Conservation (phyloP, 139 green algal species). For the Zygnema cylindricum region DNA sequence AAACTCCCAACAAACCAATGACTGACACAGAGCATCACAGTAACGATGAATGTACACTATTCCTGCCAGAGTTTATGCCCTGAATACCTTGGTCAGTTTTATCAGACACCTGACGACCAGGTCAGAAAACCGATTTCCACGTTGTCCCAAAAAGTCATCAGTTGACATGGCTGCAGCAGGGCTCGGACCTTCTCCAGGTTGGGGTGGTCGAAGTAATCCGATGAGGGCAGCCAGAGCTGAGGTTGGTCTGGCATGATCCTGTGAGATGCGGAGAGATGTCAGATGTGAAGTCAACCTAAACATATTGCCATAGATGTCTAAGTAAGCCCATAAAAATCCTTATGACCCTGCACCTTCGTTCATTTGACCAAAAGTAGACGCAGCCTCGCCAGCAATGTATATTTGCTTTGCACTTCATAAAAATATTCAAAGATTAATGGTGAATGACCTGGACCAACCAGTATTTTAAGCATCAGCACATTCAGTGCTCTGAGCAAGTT, state of each 20-base stretch:
- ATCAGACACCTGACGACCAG: conserved; percentile 97
- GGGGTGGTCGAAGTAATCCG: conserved; percentile 68
- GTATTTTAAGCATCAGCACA: conserved; percentile 91
- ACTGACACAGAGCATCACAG: too few species aligned
- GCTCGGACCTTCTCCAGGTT: conserved; percentile 30
- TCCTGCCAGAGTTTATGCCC: too few species aligned
- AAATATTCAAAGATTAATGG: too few species aligned
- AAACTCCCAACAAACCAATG: too few species aligned
- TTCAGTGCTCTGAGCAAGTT: conserved; percentile 79
- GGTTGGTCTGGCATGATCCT: conserved; percentile 76
- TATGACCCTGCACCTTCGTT: too few species aligned
- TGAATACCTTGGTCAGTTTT: conserved; percentile 40
- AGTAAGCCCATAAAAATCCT: too few species aligned
- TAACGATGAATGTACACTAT: too few species aligned
- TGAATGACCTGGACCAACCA: too few species aligned
- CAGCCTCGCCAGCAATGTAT: too few species aligned
- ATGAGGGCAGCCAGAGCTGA: conserved; percentile 82
- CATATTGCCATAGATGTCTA: too few species aligned
- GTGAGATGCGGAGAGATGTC: conserved; percentile 1
- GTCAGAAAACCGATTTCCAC: conserved; percentile 63
- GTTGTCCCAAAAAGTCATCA: background rate
- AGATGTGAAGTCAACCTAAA: background rate
- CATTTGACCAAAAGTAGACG: too few species aligned
- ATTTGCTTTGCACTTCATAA: too few species aligned
- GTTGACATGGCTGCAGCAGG: background rate